Percentiles rank a stretch among this genome's conserved stretches.
These are phyloP conservation scores for Peterozyma xylosa DNA, from an alignment of 805 yeast species.

Conservation along the genomic window DNA sequence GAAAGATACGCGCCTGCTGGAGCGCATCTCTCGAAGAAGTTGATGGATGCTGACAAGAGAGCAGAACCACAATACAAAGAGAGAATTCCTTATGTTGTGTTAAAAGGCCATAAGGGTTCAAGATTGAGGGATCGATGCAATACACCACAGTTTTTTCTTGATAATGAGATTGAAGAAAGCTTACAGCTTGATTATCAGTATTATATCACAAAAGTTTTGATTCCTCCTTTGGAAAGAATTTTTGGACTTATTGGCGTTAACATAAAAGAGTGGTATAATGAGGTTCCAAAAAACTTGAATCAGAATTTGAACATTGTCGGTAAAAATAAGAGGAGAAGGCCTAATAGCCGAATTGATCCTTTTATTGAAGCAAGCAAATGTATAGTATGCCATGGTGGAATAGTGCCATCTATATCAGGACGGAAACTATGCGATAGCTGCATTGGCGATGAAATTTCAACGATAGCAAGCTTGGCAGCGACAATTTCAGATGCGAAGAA, in stretches of 20 bases:
- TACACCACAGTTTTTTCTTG: slow-evolving; percentile 68
- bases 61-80: slow-evolving; percentile 84
- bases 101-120: slow-evolving; percentile 45
- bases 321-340: slow-evolving; percentile 4
- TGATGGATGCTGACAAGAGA: slow-evolving; percentile 56
- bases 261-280: slow-evolving; percentile 66
- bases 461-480: slow-evolving; percentile 24
- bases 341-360: slow-evolving; percentile 7
- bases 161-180: slow-evolving; percentile 19
- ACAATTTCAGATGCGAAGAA: slow-evolving; percentile 18
- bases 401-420: neutral
- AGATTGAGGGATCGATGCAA: slow-evolving; percentile 71
- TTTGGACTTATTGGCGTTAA: slow-evolving; percentile 81
- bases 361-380: slow-evolving; percentile 21
- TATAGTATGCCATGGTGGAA: slow-evolving; percentile 18
- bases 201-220: slow-evolving; percentile 73
- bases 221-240: slow-evolving; percentile 85
- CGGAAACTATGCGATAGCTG: slow-evolving; percentile 27
- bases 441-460: slow-evolving; percentile 23
- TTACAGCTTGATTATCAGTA: slow-evolving; percentile 70
- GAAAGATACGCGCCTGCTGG: slow-evolving; percentile 82
- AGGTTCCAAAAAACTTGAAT: slow-evolving; percentile 41
- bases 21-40: slow-evolving; percentile 68
- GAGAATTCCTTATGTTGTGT: slow-evolving; percentile 80
- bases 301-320: neutral